A percentile compares a stretch with the other conserved stretches of the same genome.
phyloP scores from a whole-genome alignment of 768 basidiomycete species.

The Pulveroboletus sp. region DNA sequence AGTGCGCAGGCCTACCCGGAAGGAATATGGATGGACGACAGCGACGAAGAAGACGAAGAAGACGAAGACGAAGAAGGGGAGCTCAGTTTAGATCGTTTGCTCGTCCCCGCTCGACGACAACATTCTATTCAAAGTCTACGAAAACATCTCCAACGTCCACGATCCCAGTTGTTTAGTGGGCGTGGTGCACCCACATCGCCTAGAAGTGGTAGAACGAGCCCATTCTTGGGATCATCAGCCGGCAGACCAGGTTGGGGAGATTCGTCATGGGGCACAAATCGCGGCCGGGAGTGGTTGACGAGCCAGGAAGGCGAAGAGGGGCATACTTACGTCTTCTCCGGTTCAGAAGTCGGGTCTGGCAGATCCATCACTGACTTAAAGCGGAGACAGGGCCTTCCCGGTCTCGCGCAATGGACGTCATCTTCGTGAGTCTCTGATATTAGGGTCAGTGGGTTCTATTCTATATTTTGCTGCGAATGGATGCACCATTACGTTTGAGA shows the following conservation, averaged over 20 bases:
- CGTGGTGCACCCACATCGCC: constrained; percentile 18
- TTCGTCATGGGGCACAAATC: constrained; percentile 20
- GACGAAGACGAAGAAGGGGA: constrained; percentile 52
- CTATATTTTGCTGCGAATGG: constrained; percentile 5
- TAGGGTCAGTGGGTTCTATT: not conserved
- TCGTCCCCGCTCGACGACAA: constrained; percentile 69
- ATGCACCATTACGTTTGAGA: constrained; percentile 10
- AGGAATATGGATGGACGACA: constrained; percentile 19
- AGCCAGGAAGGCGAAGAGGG: constrained; percentile 29
- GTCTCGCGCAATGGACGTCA: constrained; percentile 29
- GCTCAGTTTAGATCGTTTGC: constrained; percentile 59
- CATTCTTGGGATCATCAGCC: constrained; percentile 9
- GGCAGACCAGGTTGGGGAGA: constrained; percentile 16
- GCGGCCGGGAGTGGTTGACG: constrained; percentile 24
- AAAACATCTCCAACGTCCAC: constrained; percentile 46
- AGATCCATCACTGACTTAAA: constrained; percentile 23
- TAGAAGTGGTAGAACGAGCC: constrained; percentile 16
- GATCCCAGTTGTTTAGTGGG: constrained; percentile 6
- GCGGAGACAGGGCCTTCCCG: constrained; percentile 33
- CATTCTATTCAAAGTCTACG: constrained; percentile 70
- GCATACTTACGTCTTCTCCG: constrained; percentile 22
- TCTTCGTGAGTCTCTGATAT: constrained; percentile 16
- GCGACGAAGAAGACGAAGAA: constrained; percentile 35
- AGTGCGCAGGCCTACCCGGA: constrained; percentile 12
- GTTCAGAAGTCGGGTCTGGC: constrained; percentile 14